These are phyloP conservation scores for Malus domestica DNA, from an alignment of 306 rosid genomes.

Conservation along the genomic window ASM211411v1 NC_041800.1:8019501-8020000, in stretches of 20 bases:
- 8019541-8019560: background rate
- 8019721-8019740: too few species aligned
- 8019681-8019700: too few species aligned
- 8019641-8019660: too few species aligned
- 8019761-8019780: background rate
- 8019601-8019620: too few species aligned
- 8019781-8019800: background rate
- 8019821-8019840: background rate
- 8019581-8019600: too few species aligned
- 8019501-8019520: background rate
- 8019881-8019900: background rate
- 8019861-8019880: background rate
- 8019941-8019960: background rate
- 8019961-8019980: background rate
- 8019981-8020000: background rate
- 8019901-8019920: background rate
- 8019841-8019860: background rate
- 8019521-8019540: background rate
- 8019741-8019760: background rate
- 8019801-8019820: background rate
- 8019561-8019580: background rate
- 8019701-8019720: too few species aligned
- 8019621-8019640: too few species aligned
- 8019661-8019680: too few species aligned
- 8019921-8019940: background rate